Evolutionary conservation across 1,284 basidiomycete genomes (phyloP), one percentile per base, ranked within the genome.

Genomic region (Melampsora americana): DNA sequence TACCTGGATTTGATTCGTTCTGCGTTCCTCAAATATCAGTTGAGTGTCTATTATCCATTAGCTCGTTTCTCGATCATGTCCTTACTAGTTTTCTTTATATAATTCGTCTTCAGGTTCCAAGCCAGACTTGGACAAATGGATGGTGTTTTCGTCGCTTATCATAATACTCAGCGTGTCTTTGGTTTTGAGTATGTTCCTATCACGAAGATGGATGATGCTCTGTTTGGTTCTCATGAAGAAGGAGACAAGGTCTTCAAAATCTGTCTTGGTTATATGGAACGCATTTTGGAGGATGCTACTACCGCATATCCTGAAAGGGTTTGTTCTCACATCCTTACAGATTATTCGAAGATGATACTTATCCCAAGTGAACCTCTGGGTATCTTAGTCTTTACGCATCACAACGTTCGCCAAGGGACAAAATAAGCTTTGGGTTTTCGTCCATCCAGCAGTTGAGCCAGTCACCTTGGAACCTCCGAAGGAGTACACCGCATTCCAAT

Each of bases 101-200:
- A 46, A 69, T 35, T 30, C 18, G n/a, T 59, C n/a, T n/a, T 18
- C 77, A 92, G 91, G 79, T 92, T 98, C 85, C 95, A 99, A 86
- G 95, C 88, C 0, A 89, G 95, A 5, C 98, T 99, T 78, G 95
- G 95, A 1, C 89, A 91, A 81, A 99, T 99, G 95, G 95, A 98
- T 81, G 95, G 95, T 18, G 90, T 96, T 32, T 89, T 99, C 80
- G 88, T 97, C 39, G 92, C 94, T 11, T 97, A 96, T 82, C 95
- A 99, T 83, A 97, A 95, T 79, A 96, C 93, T 0, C 87, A 87
- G 9, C 87, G 88, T 18, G 88, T 95, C 75, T 95, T 95, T 81
- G 95, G 95, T 0, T 98, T 98, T 85, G 93, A 98, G 83, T 99
- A 99, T 82, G 84, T 97, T 44, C 87, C 92, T 0, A 84, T 95